A percentile compares a stretch with the other conserved stretches of the same genome.
These are phyloP conservation scores for Fragaria vesca DNA, from an alignment of 306 rosid species.

Conservation along the genomic window DNA sequence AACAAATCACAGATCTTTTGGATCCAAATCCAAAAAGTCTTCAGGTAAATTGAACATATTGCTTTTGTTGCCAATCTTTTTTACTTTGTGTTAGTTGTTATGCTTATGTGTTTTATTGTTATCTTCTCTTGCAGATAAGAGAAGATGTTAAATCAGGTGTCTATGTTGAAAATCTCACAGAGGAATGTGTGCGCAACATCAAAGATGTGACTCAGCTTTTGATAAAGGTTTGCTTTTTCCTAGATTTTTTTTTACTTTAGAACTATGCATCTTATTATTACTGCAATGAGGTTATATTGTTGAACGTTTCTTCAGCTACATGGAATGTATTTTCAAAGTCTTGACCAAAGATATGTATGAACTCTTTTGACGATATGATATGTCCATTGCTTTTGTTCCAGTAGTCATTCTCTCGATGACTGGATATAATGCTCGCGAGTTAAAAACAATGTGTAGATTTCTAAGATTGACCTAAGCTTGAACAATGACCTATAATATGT, in stretches of 20 bases:
- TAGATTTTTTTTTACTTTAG: background rate
- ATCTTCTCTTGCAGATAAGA: conserved; percentile 59
- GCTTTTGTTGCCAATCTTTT: conserved; percentile 11
- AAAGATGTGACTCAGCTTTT: conserved; percentile 75
- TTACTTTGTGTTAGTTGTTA: conserved; percentile 10
- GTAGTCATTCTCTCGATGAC: background rate
- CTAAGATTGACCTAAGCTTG: background rate
- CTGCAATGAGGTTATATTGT: background rate
- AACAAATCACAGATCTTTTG: conserved; percentile 91
- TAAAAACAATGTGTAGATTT: background rate
- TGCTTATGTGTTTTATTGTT: conserved; percentile 17
- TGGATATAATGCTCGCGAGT: background rate
- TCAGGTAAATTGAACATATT: conserved; percentile 47
- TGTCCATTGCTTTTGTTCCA: background rate
- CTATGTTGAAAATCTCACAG: conserved; percentile 93
- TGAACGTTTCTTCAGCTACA: background rate
- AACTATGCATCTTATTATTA: background rate
- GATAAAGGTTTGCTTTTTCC: conserved; percentile 58
- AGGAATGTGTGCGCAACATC: conserved; percentile 66
- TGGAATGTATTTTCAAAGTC: background rate
- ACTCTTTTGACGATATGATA: background rate
- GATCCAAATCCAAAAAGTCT: conserved; percentile 85
- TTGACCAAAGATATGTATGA: background rate
- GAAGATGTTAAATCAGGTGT: conserved; percentile 99
- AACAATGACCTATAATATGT: background rate